Evolutionary conservation across 169 alveolate species (phyloP), one percentile per base, ranked within the genome.

Genomic region (Cryptosporidium canis): DNA sequence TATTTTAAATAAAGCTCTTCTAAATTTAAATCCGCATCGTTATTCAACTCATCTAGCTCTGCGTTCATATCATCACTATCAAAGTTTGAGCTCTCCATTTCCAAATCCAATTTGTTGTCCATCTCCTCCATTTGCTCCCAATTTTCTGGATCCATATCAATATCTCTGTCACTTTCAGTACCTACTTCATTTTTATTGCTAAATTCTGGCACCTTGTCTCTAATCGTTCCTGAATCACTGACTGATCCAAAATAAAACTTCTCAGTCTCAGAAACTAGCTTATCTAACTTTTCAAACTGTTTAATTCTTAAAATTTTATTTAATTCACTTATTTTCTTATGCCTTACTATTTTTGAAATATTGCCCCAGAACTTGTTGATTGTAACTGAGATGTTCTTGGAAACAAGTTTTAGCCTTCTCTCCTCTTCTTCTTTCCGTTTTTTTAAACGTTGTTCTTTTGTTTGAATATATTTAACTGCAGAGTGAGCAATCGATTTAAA

Each of bases 31-130:
- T 63, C 67, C 55, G 91, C 90, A 58, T 90, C 93, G 16, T 63
- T 72, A 45, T 66, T 83, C 24, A 85, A 66, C 66, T 84, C 83
- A 31, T 71, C 85, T 21, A 87, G 82, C 37, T 67, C 90, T 67
- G 90, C 92, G 29, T 77, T 66, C 31, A 71, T 37, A 51, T 91
- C 92, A 6, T 66, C 70, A 9, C 53, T 45, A 6, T 70, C 67
- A 27, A 66, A 85, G 21, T 83, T 83, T 6, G 85, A 58, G n/a
- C 47, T 33, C 8, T 45, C 70, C 83, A 66, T 83, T 43, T 83
- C 90, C 8, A 66, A 51, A 64, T 90, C 92, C 12, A 63, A 47
- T 61, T 66, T 41, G 16, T 63, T 70, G 48, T 83, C 90, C 24
- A 14, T 77, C 7, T 72, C 83, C 47, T 83, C 87, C 11, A 77